Conservation (phyloP, 1,284 basidiomycete species). For the Austroboletus novae-zelandiae region DNA sequence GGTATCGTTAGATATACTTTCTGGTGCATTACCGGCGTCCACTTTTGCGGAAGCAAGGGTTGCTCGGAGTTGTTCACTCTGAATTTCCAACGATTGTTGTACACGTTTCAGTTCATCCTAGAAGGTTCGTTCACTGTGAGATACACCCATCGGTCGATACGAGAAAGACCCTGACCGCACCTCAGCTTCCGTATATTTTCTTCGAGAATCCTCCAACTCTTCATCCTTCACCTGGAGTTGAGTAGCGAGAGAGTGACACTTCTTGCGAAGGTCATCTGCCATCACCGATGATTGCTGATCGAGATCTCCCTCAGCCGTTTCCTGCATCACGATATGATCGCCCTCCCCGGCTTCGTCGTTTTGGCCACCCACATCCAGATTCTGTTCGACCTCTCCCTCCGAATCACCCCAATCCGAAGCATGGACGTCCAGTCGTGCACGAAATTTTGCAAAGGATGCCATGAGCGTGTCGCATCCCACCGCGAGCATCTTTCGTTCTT, state of each 20-base stretch:
- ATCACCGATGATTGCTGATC: background rate
- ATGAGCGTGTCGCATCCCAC: constrained; percentile 26
- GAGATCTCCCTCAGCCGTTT: constrained; percentile 11
- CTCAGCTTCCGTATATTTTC: constrained; percentile 16
- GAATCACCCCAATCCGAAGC: constrained; percentile 21
- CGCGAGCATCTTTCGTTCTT: constrained; percentile 25
- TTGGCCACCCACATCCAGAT: constrained; percentile 15
- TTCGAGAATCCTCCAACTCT: constrained; percentile 19
- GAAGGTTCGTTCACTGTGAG: constrained; percentile 6
- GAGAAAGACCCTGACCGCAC: constrained; percentile 12
- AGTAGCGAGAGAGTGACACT: constrained; percentile 15
- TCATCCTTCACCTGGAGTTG: constrained; percentile 24
- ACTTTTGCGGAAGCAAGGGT: constrained; percentile 14
- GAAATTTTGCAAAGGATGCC: constrained; percentile 33
- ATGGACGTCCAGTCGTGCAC: constrained; percentile 25
- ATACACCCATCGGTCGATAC: constrained; percentile 1
- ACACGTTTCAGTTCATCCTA: constrained; percentile 22
- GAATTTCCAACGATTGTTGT: constrained; percentile 16
- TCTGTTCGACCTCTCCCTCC: constrained; percentile 28
- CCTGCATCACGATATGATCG: constrained; percentile 2
- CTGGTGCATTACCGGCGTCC: constrained; percentile 4
- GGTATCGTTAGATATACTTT: constrained; percentile 7
- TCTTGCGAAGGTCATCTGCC: constrained; percentile 9
- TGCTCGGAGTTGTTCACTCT: constrained; percentile 19
- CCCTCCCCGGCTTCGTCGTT: constrained; percentile 20